phyloP scores from a whole-genome alignment of 805 yeast genomes.

The Saccharomyces jurei region DNA sequence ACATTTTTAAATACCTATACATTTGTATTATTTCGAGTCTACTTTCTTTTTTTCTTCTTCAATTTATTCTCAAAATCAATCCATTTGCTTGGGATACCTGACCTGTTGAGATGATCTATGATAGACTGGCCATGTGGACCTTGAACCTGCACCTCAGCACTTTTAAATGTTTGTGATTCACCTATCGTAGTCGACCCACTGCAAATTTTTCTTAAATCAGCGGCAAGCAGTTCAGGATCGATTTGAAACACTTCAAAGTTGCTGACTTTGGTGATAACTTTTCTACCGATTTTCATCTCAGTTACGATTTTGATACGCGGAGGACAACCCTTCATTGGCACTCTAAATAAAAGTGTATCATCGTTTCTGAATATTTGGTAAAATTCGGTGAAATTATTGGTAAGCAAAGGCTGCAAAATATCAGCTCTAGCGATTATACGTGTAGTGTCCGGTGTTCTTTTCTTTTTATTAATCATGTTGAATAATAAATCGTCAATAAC shows the following conservation, averaged over 20 bases:
- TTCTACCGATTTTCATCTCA: constrained; percentile 75
- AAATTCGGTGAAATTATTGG: constrained; percentile 40
- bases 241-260: constrained; percentile 64
- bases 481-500: constrained; percentile 46
- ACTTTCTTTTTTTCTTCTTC: constrained; percentile 39
- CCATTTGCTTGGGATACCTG: constrained; percentile 60
- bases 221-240: constrained; percentile 56
- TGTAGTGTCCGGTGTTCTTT: constrained; percentile 28
- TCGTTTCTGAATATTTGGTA: constrained; percentile 38
- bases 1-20: neutral
- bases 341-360: constrained; percentile 36
- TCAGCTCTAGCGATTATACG: constrained; percentile 36
- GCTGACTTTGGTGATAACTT: constrained; percentile 62
- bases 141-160: constrained; percentile 73
- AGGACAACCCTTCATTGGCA: constrained; percentile 52
- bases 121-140: constrained; percentile 74
- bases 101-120: constrained; percentile 46
- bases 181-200: constrained; percentile 82
- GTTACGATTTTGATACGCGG: constrained; percentile 62
- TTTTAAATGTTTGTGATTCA: constrained; percentile 40
- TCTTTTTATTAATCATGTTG: constrained; percentile 28
- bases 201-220: constrained; percentile 65
- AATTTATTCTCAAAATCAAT: constrained; percentile 57
- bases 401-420: constrained; percentile 37
- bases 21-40: neutral